Conservation (phyloP, 306 rosid species). For the Rosa chinensis region DNA sequence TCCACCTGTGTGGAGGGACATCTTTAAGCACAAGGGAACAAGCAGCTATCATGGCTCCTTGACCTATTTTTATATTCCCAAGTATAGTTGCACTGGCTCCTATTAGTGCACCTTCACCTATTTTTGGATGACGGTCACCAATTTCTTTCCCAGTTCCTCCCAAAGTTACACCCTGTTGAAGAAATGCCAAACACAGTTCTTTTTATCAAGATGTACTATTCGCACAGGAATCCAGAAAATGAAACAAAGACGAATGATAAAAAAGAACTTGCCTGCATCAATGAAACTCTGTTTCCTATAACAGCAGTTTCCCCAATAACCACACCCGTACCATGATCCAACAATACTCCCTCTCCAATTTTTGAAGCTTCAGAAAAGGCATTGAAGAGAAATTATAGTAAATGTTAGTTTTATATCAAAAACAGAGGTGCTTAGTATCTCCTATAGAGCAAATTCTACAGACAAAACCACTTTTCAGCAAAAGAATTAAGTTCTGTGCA, state of each 20-base stretch:
- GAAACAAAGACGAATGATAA: conserved; percentile 22
- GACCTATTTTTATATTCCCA: conserved; percentile 82
- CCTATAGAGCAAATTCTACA: neutral
- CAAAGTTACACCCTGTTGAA: conserved; percentile 78
- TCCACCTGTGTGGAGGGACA: conserved; percentile 74
- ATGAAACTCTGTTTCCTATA: conserved; percentile 89
- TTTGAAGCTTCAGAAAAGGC: conserved; percentile 59
- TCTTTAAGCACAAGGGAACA: conserved; percentile 85
- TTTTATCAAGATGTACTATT: neutral
- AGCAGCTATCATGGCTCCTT: conserved; percentile 86
- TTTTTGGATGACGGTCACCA: conserved; percentile 93
- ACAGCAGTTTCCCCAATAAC: conserved; percentile 98
- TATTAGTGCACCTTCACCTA: conserved; percentile 87
- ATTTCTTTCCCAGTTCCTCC: conserved; percentile 88
- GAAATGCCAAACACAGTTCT: neutral
- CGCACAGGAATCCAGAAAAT: neutral
- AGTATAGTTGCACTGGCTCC: conserved; percentile 86
- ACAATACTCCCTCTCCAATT: conserved; percentile 93
- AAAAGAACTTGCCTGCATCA: conserved; percentile 81
- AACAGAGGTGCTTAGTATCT: conserved; percentile 25
- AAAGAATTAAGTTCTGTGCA: conserved; percentile 19
- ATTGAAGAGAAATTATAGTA: conserved; percentile 3
- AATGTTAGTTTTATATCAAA: conserved; percentile 28
- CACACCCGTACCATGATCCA: conserved; percentile 95
- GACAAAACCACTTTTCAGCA: conserved; percentile 22